Evolutionary conservation across 148 eudicot genomes (phyloP), one percentile per base, ranked within the genome.

Genomic region (Nepenthes gracilis): DNA sequence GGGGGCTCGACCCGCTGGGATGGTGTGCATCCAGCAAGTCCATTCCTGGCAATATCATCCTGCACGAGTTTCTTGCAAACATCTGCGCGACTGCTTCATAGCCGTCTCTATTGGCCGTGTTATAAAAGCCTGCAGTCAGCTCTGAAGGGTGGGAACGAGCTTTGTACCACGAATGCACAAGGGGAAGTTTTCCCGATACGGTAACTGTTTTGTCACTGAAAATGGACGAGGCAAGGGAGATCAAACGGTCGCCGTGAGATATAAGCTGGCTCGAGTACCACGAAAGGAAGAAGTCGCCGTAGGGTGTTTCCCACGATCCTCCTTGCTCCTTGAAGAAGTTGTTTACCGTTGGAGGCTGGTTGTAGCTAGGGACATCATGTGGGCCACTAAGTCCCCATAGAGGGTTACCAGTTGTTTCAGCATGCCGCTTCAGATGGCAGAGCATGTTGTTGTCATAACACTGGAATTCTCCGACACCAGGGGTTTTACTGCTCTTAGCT

Each of bases 301-400:
- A 91, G 1, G 74, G 55, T 2, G 75, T 71, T 71, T 91, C 90
- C 97, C 97, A 91, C 2, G 97, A 85, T 6, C 96, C 96, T 57
- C 82, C 88, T 9, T 78, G 63, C 54, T 87, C 89, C 52, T 69
- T 80, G 56, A 85, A 82, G 75, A 91, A 87, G 61, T 43, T 78
- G 62, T 71, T 70, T 0, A 64, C 56, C 15, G 58, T 55, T 6
- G 86, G 85, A 57, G 84, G 65, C 47, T 85, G 77, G 34, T 85
- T 64, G 6, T 83, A 80, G 48, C 66, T 61, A 12, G 97, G 93
- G 51, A 82, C 86, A 54, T 91, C 96, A 14, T 91, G 97, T 33
- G 97, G 97, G 9, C 97, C 96, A 5, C 86, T 71, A 2, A 80
- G 76, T 45, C 97, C 97, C 97, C 97, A 91, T 50, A 80, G 75